A percentile compares a stretch with the other conserved stretches of the same genome.
phyloP scores from a whole-genome alignment of 805 yeast species.

The Candida nanaspora region DNA sequence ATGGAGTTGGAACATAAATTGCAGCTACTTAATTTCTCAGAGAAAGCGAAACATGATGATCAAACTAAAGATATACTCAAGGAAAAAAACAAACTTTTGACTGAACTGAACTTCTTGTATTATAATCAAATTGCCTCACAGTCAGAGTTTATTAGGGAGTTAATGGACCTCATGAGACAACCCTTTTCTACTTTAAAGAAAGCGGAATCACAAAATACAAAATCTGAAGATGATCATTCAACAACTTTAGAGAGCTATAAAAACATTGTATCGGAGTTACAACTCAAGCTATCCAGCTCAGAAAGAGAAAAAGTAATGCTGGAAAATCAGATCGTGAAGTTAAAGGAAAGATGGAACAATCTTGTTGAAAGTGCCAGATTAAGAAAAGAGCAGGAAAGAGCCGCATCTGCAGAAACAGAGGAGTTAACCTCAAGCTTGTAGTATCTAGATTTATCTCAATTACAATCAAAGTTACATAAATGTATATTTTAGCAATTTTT shows the following conservation, averaged over 20 bases:
- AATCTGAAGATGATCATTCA: not conserved
- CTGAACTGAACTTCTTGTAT: conserved; percentile 20
- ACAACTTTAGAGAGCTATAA: conserved; percentile 6
- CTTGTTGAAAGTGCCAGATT: conserved; percentile 58
- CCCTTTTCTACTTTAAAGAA: conserved; percentile 1
- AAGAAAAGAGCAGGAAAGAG: conserved; percentile 28
- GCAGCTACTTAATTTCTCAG: conserved; percentile 22
- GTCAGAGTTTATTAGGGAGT: conserved; percentile 15
- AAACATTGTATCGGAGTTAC: conserved; percentile 18
- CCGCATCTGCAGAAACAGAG: not conserved
- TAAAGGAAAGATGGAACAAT: conserved; percentile 60
- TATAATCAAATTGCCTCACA: conserved; percentile 23
- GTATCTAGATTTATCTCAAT: too few relatives aligned
- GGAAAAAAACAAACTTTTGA: conserved; percentile 21
- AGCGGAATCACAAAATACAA: too few relatives aligned
- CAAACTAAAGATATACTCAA: conserved; percentile 16
- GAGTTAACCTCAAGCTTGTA: too few relatives aligned
- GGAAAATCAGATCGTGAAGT: conserved; percentile 40
- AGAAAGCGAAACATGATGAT: conserved; percentile 11
- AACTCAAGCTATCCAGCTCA: conserved; percentile 14
- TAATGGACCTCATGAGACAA: conserved; percentile 4
- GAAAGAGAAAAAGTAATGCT: conserved; percentile 31
- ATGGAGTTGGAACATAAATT: conserved; percentile 22
- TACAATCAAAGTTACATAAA: too few relatives aligned
- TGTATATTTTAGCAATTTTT: too few relatives aligned